A percentile compares a stretch with the other conserved stretches of the same genome.
phyloP scores from a whole-genome alignment of 2,329 filamentous ascomycete genomes.

The Penicillium expansum region DNA sequence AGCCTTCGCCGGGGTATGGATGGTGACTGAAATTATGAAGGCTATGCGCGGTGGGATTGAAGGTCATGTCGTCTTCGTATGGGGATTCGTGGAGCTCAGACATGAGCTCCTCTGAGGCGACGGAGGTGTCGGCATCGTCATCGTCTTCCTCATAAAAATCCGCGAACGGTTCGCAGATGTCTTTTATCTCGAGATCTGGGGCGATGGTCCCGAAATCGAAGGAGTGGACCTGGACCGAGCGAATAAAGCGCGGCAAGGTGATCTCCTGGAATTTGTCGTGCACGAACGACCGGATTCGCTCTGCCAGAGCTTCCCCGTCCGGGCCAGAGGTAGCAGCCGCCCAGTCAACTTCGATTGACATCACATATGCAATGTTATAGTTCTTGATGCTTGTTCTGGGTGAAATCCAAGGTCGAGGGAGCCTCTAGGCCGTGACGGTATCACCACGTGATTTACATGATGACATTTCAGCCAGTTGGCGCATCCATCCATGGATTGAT shows the following conservation, averaged over 20 bases:
- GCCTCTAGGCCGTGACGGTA: constrained; percentile 7
- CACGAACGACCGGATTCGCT: constrained; percentile 86
- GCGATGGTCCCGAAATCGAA: constrained; percentile 86
- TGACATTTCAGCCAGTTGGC: not conserved
- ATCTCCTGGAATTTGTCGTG: constrained; percentile 95
- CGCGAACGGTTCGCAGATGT: constrained; percentile 90
- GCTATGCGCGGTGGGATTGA: constrained; percentile 24
- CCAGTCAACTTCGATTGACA: constrained; percentile 99
- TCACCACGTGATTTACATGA: constrained; percentile 6
- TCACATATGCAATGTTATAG: constrained; percentile 45
- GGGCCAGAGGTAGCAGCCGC: constrained; percentile 83
- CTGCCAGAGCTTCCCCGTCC: constrained; percentile 80
- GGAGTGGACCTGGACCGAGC: constrained; percentile 88
- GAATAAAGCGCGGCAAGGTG: constrained; percentile 89
- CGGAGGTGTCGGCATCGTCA: constrained; percentile 49
- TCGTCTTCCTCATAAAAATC: constrained; percentile 89
- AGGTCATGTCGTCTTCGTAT: constrained; percentile 32
- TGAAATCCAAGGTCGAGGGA: constrained; percentile 7
- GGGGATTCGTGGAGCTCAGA: constrained; percentile 27
- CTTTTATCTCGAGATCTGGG: constrained; percentile 87
- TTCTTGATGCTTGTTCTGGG: not conserved
- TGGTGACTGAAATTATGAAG: constrained; percentile 23
- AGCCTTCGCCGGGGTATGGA: constrained; percentile 31
- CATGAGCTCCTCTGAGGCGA: constrained; percentile 35
- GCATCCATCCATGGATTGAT: not conserved